Percentiles rank a stretch among this genome's conserved stretches.
Evolutionary conservation across 2,329 filamentous ascomycete genomes (phyloP).

Genomic region (Fusarium hainanense): DNA sequence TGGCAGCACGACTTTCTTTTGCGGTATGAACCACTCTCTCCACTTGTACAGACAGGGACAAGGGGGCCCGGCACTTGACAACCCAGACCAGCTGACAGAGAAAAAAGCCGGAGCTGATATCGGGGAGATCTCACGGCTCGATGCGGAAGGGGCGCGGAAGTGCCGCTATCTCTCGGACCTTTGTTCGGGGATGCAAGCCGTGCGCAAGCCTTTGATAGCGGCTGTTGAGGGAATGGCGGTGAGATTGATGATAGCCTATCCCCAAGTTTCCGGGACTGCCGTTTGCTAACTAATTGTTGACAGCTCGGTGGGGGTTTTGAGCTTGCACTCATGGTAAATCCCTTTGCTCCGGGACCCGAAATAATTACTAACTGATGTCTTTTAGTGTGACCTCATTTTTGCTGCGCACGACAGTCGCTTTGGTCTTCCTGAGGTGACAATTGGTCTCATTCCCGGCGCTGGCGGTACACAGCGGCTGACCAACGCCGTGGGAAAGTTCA

Average conservation of each 20-base stretch:
- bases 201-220: conserved; percentile 60
- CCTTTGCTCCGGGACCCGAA: conserved; percentile 19
- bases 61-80: conserved; percentile 21
- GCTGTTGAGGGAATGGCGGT: conserved; percentile 63
- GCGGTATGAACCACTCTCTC: conserved; percentile 43
- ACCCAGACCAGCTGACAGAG: conserved; percentile 16
- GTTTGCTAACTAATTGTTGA: conserved; percentile 10
- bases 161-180: conserved; percentile 57
- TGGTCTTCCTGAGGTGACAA: conserved; percentile 54
- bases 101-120: conserved; percentile 51
- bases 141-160: conserved; percentile 48
- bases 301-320: conserved; percentile 64
- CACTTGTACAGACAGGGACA: neutral
- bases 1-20: conserved; percentile 53
- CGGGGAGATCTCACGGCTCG: conserved; percentile 50
- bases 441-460: conserved; percentile 55
- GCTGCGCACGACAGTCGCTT: conserved; percentile 52
- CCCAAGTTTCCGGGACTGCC: neutral
- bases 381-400: conserved; percentile 55
- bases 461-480: conserved; percentile 56
- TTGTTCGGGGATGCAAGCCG: conserved; percentile 48
- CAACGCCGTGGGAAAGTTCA: conserved; percentile 55
- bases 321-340: conserved; percentile 57
- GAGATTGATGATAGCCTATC: conserved; percentile 41
- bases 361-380: too few relatives aligned